Evolutionary conservation across 2,329 filamentous ascomycete species (phyloP), one percentile per base, ranked within the genome.

Genomic region (Botrytis sinoallii): DNA sequence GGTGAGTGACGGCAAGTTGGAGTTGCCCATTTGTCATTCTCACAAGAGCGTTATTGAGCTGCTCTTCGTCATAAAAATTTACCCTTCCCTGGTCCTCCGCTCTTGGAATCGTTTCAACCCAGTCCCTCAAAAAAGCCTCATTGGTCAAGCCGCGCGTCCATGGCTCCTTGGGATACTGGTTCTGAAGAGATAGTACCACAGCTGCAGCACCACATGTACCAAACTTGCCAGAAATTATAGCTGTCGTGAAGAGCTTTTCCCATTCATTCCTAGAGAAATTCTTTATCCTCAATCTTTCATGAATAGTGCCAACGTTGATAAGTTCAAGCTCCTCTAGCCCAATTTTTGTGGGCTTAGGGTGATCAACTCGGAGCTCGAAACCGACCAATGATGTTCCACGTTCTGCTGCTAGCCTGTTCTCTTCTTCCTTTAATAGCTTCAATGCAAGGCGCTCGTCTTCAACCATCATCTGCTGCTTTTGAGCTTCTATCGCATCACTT

Each of bases 161-260:
- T 22, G 22, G 18, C 22, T 71, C 69, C 18, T 55, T n/a, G 9
- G 66, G 71, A 48, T 70, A 73, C 18, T 73, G 71, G 6, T 61
- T 14, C 2, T 16, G 66, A 29, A 73, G 52, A 16, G 71, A 42
- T 2, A 46, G 29, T 0, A 35, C 44, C 18, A 70, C 14, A 32
- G 71, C 71, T 12, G 32, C 29, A 4, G 42, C 55, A n/a, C 61
- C 71, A 25, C 65, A 73, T 42, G n/a, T 38, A 25, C 42, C 57
- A 12, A 29, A 38, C 20, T 25, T 32, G 9, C 22, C 22, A 10
- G 29, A 16, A 25, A 69, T 2, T 3, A 35, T 1, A 25, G 40
- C 52, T n/a, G 22, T 29, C 22, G 66, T 63, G 18, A 5, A 12
- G 22, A 73, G 6, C 7, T 5, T 16, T 0, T 69, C 12, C 71